A percentile compares a stretch with the other conserved stretches of the same genome.
Evolutionary conservation across 768 basidiomycete genomes (phyloP).

Genomic region (Auriscalpium microsporum): DNA sequence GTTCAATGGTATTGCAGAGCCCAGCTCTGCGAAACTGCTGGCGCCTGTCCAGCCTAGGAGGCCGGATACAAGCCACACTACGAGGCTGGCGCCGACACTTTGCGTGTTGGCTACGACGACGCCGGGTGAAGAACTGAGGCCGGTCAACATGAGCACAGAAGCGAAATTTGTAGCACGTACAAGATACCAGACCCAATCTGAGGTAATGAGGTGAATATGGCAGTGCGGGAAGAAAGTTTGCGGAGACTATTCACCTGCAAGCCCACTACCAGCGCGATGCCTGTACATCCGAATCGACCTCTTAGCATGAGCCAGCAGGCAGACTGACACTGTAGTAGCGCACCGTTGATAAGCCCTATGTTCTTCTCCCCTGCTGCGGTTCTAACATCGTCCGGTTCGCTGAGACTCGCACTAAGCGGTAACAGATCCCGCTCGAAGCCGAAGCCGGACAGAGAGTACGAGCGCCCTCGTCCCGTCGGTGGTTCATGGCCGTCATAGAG

Average conservation of each 20-base stretch:
- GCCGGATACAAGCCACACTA: conserved; percentile 80
- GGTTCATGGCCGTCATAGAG: conserved; percentile 52
- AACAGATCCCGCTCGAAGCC: conserved; percentile 73
- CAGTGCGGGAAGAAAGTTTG: not conserved
- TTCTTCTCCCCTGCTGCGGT: conserved; percentile 55
- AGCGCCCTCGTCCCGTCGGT: conserved; percentile 21
- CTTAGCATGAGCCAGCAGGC: not conserved
- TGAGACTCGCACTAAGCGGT: conserved; percentile 68
- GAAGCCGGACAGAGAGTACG: conserved; percentile 68
- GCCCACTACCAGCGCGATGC: conserved; percentile 80
- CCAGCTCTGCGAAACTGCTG: conserved; percentile 88
- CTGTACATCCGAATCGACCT: conserved; percentile 28
- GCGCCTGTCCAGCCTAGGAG: conserved; percentile 92
- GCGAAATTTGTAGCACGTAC: conserved; percentile 33
- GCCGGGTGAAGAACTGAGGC: conserved; percentile 79
- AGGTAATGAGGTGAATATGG: not conserved
- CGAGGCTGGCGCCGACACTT: conserved; percentile 82
- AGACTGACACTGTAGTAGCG: conserved; percentile 14
- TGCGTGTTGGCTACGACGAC: conserved; percentile 84
- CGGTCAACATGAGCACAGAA: conserved; percentile 2
- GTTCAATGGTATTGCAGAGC: conserved; percentile 74
- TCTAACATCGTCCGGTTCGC: conserved; percentile 50
- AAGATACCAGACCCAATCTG: conserved; percentile 93
- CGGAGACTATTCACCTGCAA: conserved; percentile 45
- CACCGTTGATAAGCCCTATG: conserved; percentile 71